Evolutionary conservation across 78 protist species (phyloP), one percentile per base, ranked within the genome.

Genomic region (Dictyostelium citrinum): DNA sequence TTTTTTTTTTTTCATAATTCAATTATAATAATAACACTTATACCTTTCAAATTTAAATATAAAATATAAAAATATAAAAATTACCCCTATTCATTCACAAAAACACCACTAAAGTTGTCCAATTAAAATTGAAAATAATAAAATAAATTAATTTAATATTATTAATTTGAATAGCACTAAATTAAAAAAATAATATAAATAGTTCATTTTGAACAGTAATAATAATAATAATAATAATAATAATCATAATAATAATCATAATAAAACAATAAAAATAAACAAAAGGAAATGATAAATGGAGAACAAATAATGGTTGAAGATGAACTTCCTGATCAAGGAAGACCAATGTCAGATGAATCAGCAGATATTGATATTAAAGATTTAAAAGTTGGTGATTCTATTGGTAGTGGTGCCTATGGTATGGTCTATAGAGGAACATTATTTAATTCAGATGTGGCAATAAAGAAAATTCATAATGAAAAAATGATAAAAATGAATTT

Each of bases 401-500:
- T 88, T 43, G 93, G 93, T 31, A 31, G 81, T 33, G 93, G 93
- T 78, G 70, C 85, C 35, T 88, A 88, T 46, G 93, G 93, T 64
- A 55, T 88, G 72, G 93, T 88, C 0, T 88, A 78, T 68, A 58
- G 45, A 43, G 93, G 85, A 22, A 67, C 61, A 10, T 88, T 64
- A n/a, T 88, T 88, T 33, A 64, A 68, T 22, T 67, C 93, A 9
- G 84, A 78, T 35, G 93, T 88, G 1, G 93, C 93, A 9, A 78
- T 88, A 41, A 88, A 88, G 51, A 60, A 88, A 60, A 88, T 88
- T n/a, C 83, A 35, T 6, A 46, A 46, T 33, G 85, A 77, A 27
- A 55, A 55, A 20, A 71, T 24, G 85, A 88, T 45, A 72, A 88
- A 45, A 76, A 82, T 61, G 93, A 88, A 29, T 35, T 88, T 11